Conservation (phyloP, 768 basidiomycete genomes). For the Lactifluus piperatus region DNA sequence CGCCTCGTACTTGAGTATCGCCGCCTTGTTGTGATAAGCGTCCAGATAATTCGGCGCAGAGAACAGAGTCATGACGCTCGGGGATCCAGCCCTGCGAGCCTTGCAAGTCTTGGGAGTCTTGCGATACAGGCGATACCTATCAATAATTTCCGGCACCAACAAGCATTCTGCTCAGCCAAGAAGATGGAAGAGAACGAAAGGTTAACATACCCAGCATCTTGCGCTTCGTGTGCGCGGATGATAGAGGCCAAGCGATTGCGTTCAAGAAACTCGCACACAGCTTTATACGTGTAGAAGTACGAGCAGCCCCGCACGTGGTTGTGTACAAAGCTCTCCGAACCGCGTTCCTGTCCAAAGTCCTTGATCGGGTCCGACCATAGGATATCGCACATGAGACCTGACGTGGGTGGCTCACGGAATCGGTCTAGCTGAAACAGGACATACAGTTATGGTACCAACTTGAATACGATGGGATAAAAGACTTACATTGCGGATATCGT, state of each 20-base stretch:
- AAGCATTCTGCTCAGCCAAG: background rate
- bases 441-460: background rate
- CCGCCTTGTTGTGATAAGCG: conserved; percentile 98
- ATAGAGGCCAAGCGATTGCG: conserved; percentile 94
- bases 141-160: background rate
- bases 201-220: conserved; percentile 72
- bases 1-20: conserved; percentile 97
- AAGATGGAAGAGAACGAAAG: conserved; percentile 21
- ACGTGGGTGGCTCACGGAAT: conserved; percentile 96
- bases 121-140: conserved; percentile 94
- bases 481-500: conserved; percentile 82
- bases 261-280: conserved; percentile 95
- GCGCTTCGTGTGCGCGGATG: conserved; percentile 96
- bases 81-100: conserved; percentile 96
- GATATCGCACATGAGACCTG: conserved; percentile 97
- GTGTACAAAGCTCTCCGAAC: conserved; percentile 81
- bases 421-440: conserved; percentile 70
- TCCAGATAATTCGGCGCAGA: conserved; percentile 98
- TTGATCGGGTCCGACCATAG: conserved; percentile 98
- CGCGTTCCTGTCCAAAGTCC: conserved; percentile 93
- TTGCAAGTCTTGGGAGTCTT: conserved; percentile 98
- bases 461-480: background rate
- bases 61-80: conserved; percentile 99
- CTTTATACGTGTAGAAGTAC: conserved; percentile 93
- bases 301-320: conserved; percentile 97